phyloP scores from a whole-genome alignment of 352 stramenopile species.

The Globisporangium viniferum region DNA sequence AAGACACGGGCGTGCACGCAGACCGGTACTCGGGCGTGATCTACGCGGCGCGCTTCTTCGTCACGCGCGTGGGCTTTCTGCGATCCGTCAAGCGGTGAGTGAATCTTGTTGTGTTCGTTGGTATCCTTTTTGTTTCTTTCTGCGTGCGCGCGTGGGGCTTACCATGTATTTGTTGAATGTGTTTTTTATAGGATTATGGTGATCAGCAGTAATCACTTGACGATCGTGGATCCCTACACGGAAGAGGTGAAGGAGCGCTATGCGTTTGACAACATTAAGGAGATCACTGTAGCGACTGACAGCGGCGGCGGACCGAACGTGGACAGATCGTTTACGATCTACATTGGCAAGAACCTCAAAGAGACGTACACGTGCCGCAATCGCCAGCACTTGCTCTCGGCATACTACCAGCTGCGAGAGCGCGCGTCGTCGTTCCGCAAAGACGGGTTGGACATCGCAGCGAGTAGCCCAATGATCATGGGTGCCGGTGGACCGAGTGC shows the following conservation, averaged over 20 bases:
- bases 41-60: conserved; percentile 84
- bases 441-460: conserved; percentile 42
- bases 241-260: conserved; percentile 87
- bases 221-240: conserved; percentile 80
- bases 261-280: conserved; percentile 86
- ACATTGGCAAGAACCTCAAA: conserved; percentile 83
- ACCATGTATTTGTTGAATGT: conserved; percentile 13
- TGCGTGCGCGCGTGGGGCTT: not conserved
- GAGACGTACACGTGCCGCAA: conserved; percentile 86
- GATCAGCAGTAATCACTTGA: conserved; percentile 76
- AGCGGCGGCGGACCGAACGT: conserved; percentile 56
- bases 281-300: conserved; percentile 78
- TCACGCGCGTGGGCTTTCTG: conserved; percentile 79
- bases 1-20: conserved; percentile 39
- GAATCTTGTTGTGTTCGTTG: not conserved
- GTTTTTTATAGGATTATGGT: conserved; percentile 57
- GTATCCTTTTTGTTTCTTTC: conserved; percentile 6
- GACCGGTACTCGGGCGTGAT: conserved; percentile 84
- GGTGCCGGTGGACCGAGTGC: conserved; percentile 19
- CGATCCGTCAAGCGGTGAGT: conserved; percentile 63
- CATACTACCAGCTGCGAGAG: conserved; percentile 84
- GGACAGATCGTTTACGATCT: conserved; percentile 77
- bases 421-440: conserved; percentile 72
- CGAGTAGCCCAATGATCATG: conserved; percentile 38
- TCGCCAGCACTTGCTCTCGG: conserved; percentile 78